Evolutionary conservation across 129 eudicot genomes (phyloP), one percentile per base, ranked within the genome.

Genomic region (Ambrosia artemisiifolia): DNA sequence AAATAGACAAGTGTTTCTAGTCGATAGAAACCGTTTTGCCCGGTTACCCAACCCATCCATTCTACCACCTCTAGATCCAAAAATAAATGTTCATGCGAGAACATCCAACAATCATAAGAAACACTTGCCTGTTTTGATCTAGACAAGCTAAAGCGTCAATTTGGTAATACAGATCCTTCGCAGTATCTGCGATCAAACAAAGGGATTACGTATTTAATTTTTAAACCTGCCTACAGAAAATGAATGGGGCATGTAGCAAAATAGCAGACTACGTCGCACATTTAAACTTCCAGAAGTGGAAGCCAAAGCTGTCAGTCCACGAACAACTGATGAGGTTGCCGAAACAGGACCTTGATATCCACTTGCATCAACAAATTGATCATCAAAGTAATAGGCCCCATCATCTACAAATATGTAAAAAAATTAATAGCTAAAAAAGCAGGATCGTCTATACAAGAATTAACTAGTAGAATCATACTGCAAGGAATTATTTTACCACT

Each of bases 311-410:
- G 89, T 79, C 32, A 93, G 54, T 63, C 98, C 98, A 20, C 88
- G 92, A 72, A 87, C 88, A 67, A 93, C 92, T 42, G 96, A 80
- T 38, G 96, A 86, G 42, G 98, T 80, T 17, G 92, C 91, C 34
- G 90, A 78, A 69, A 93, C 84, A 51, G 98, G 87, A 69, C 95
- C 96, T 70, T 85, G 88, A 54, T 81, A 76, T 42, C 83, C 84
- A 34, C 75, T 84, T 11, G 91, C 82, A 79, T 83, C 97, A 63
- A 86, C 80, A 74, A 82, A 80, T 65, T 88, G 87, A 78, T 92
- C 96, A 68, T 92, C 98, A 49, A 93, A 93, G 87, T 87, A 93
- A 73, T 77, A 85, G 80, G 96, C 75, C 50, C 98, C 98, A 71
- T 93, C 98, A 78, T 89, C 96, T 93, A 62, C 35, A 55, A 55